Base-by-base conservation (phyloP, 1,284 basidiomycete species). In the Austropuccinia psidii region DNA sequence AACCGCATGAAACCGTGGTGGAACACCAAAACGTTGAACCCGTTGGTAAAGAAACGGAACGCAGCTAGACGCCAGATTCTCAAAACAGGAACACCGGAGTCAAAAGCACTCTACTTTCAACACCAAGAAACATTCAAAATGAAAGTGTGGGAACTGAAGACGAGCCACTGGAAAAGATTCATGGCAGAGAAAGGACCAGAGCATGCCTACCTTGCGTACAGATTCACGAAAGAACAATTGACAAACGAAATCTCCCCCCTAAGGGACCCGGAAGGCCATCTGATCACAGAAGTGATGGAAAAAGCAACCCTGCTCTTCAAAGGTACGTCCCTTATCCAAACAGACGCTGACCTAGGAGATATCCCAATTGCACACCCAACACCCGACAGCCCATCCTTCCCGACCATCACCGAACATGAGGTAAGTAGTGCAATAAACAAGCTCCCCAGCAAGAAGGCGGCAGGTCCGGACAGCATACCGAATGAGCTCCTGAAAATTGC, bases 401-500 rank as follows among this genome's bases (percentile, higher is more conserved):
- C n/a, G n/a, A n/a, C n/a, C 4, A n/a, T 64, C 24, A 64, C 61
- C 1, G 11, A 7, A 45, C 52, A 54, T 19, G 54, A 69, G 27
- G n/a, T 47, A 1, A 47, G 24, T 5, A 29, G 33, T 21, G 41
- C 60, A 13, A 45, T 62, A 2, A 9, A 9, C 1, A 33, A 21
- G 3, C 66, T 68, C 2, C 35, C 66, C 19, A 49, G 37, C 31
- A 43, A 57, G 29, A 68, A 68, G 35, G 65, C 65, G 2, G 33
- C 24, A 37, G 49, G 65, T 7, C 50, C 41, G 4, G 54, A 69
- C 27, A 4, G 2, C 3, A 58, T 69, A 1, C 52, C 66, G 1
- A 69, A 69, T 15, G 54, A 69, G 21, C 49, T 69, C 1, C 15
- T 67, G 4, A 52, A 67, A 54, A 19, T 52, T 3, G 27, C 47